These are phyloP conservation scores for Penicillium herquei DNA, from an alignment of 495 filamentous ascomycete genomes.

Conservation along the genomic window DNA sequence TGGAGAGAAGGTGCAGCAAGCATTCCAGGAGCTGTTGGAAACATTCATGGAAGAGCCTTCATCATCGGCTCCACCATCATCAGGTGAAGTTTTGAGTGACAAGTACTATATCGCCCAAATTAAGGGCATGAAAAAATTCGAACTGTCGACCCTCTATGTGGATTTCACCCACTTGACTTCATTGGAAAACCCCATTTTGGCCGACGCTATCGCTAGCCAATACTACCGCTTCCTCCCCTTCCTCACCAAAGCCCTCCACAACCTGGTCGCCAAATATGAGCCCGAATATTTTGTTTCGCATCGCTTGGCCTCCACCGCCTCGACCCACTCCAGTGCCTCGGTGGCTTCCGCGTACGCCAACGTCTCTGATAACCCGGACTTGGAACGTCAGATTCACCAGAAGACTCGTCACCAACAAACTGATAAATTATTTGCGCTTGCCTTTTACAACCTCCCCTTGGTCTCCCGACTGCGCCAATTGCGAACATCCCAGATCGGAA, in stretches of 20 bases:
- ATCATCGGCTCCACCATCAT: constrained; percentile 69
- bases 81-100: constrained; percentile 73
- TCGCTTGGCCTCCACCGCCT: constrained; percentile 66
- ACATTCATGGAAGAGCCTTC: constrained; percentile 76
- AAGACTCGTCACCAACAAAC: constrained; percentile 93
- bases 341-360: constrained; percentile 63
- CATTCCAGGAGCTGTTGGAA: constrained; percentile 88
- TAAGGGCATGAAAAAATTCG: constrained; percentile 78
- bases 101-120: constrained; percentile 98
- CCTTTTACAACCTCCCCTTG: constrained; percentile 96
- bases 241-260: constrained; percentile 84
- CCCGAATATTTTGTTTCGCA: constrained; percentile 91
- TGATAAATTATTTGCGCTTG: constrained; percentile 90
- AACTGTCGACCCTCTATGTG: constrained; percentile 94
- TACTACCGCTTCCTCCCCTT: constrained; percentile 97
- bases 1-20: constrained; percentile 78
- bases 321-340: constrained; percentile 63
- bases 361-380: constrained; percentile 56
- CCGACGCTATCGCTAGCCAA: constrained; percentile 78
- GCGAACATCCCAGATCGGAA: constrained; percentile 86
- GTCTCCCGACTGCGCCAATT: constrained; percentile 87
- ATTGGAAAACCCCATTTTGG: constrained; percentile 68
- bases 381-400: constrained; percentile 32
- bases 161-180: constrained; percentile 85
- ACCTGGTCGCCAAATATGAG: constrained; percentile 90